phyloP scores from a whole-genome alignment of 805 yeast genomes.

The Scheffersomyces lignosus region DNA sequence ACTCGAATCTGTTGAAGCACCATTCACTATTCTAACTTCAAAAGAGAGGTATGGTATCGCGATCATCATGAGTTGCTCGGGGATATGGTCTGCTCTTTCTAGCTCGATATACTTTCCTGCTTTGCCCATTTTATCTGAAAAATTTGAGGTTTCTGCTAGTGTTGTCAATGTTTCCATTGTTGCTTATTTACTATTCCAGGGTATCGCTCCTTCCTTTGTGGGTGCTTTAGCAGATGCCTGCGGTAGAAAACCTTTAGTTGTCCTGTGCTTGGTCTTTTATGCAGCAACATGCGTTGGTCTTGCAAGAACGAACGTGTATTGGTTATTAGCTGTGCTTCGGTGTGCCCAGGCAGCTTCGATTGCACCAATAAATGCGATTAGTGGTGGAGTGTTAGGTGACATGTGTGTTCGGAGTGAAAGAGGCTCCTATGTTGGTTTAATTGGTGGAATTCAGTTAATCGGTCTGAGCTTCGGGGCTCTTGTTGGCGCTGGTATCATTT shows the following conservation, averaged over 20 bases:
- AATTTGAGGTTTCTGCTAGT: slow-evolving; percentile 58
- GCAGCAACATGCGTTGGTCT: slow-evolving; percentile 65
- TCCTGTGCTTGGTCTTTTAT: slow-evolving; percentile 55
- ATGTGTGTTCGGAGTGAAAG: slow-evolving; percentile 62
- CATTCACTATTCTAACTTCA: slow-evolving; percentile 42
- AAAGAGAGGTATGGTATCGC: slow-evolving; percentile 40
- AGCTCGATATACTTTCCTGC: slow-evolving; percentile 84
- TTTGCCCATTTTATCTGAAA: slow-evolving; percentile 52
- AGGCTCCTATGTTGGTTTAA: slow-evolving; percentile 69
- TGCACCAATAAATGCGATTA: slow-evolving; percentile 72
- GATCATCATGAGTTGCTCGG: slow-evolving; percentile 43
- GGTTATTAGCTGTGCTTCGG: slow-evolving; percentile 64
- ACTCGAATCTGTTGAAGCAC: too few relatives aligned
- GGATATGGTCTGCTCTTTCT: slow-evolving; percentile 69
- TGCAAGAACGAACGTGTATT: slow-evolving; percentile 56
- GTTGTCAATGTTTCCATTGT: slow-evolving; percentile 71
- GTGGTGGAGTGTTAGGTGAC: slow-evolving; percentile 74
- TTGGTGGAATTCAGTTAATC: slow-evolving; percentile 60
- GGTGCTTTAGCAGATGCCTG: slow-evolving; percentile 66
- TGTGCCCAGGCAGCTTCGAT: slow-evolving; percentile 78
- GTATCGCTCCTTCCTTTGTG: slow-evolving; percentile 68
- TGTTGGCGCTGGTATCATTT: slow-evolving; percentile 48
- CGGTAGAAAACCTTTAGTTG: slow-evolving; percentile 71
- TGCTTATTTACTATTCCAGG: slow-evolving; percentile 74
- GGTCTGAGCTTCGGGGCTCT: slow-evolving; percentile 83